Evolutionary conservation across 176 grass and related monocot species (phyloP), one percentile per base, ranked within the genome.

Genomic region (Oryza meridionalis): DNA sequence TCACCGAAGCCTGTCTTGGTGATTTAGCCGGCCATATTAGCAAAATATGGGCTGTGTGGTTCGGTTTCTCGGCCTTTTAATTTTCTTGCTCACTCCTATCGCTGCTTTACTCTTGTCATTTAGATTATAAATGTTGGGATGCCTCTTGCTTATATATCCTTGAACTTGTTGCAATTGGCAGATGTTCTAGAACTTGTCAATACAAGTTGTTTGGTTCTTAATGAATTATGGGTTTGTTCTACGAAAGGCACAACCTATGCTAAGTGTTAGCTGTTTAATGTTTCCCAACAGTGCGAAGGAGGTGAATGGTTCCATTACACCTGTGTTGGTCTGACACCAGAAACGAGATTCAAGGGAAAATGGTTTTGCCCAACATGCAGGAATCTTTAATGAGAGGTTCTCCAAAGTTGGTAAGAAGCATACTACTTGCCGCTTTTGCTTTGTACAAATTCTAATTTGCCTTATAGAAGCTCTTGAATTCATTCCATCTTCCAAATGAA

Each of bases 241-340:
- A 72, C 12, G 6, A 83, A 47, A 62, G 49, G 17, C 21, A 14
- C 26, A n/a, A 50, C 74, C 7, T 79, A 11, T 77, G 13, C n/a
- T 49, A 76, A 66, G n/a, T 83, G 70, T 62, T 84, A 59, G 83
- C 79, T 67, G 16, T 43, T 74, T 74, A 38, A 69, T 76, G 68
- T 87, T 67, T 37, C 17, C 76, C 67, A 82, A 81, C 91, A 98
- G 96, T 98, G 96, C 81, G 93, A 92, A 92, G 96, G 96, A 86
- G 96, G 96, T 47, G 96, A 98, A 92, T 98, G 96, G 96, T 98
- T 98, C 74, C 96, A 98, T 88, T 98, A 98, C 87, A 73, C 89
- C 0, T 98, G 96, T 72, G 96, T 98, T 69, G 93, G 93, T 71
- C 91, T 98, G 67, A 98, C 96, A 35, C 93, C 96, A 46, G 96